These are phyloP conservation scores for Volvariella surrecta DNA, from an alignment of 1,284 basidiomycete genomes.

Conservation along the genomic window DNA sequence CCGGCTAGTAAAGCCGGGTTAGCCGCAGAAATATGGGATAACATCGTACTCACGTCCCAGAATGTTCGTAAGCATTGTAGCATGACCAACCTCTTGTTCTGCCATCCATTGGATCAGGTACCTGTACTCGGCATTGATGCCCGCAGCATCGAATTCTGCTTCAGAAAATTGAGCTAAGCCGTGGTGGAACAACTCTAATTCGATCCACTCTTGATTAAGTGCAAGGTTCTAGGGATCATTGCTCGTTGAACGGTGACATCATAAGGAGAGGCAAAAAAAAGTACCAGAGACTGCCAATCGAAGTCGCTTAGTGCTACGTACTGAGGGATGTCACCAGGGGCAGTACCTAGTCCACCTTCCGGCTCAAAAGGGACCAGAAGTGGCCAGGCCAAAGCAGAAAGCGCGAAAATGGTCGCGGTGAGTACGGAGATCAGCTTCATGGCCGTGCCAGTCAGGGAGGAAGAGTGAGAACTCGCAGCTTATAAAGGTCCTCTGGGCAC, in stretches of 20 bases:
- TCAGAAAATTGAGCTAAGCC: slow-evolving; percentile 45
- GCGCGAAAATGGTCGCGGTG: background rate
- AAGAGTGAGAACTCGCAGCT: too few species aligned
- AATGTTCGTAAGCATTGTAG: slow-evolving; percentile 39
- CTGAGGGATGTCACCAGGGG: slow-evolving; percentile 24
- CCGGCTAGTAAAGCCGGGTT: slow-evolving; percentile 11
- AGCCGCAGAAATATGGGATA: background rate
- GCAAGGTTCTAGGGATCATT: too few species aligned
- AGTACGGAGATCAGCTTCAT: too few species aligned
- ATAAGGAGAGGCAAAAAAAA: slow-evolving; percentile 6
- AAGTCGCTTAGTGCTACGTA: slow-evolving; percentile 47
- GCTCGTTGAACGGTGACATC: background rate
- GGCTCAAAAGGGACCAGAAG: background rate
- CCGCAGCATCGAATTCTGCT: slow-evolving; percentile 48
- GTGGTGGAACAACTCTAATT: slow-evolving; percentile 57
- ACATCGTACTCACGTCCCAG: slow-evolving; percentile 24
- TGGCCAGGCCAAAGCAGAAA: background rate
- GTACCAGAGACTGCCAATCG: slow-evolving; percentile 51
- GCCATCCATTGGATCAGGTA: slow-evolving; percentile 51
- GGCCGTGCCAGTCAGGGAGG: too few species aligned
- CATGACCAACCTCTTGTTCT: slow-evolving; percentile 51
- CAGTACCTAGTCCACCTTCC: background rate
- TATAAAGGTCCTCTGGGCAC: too few species aligned
- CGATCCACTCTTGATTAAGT: slow-evolving; percentile 39
- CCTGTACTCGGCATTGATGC: slow-evolving; percentile 44